Percentiles rank a stretch among this genome's conserved stretches.
phyloP scores from a whole-genome alignment of 2,329 filamentous ascomycete species.

The Massarina eburnea region DNA sequence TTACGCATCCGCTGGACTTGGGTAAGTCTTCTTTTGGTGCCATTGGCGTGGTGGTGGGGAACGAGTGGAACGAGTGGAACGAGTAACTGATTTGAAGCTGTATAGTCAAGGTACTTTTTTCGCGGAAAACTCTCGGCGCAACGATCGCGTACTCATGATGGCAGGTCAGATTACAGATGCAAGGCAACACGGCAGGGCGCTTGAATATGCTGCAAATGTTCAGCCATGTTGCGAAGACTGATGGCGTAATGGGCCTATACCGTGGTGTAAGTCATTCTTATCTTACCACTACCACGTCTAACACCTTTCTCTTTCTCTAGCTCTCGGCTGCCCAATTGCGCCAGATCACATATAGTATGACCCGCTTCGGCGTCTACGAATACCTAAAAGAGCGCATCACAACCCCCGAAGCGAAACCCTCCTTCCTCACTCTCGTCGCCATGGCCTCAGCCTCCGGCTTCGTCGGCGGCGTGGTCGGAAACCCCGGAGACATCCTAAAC shows the following conservation, averaged over 20 bases:
- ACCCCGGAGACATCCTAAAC: constrained; percentile 94
- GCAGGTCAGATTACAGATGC: constrained; percentile 85
- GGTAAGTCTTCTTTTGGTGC: constrained; percentile 57
- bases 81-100: constrained; percentile 29
- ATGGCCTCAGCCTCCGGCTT: constrained; percentile 85
- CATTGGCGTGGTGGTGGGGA: constrained; percentile 1
- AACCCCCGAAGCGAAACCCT: constrained; percentile 55
- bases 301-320: constrained; percentile 36
- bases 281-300: background rate
- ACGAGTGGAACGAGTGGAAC: too few relatives aligned
- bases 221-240: constrained; percentile 72
- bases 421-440: constrained; percentile 74
- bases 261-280: constrained; percentile 61
- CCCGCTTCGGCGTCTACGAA: constrained; percentile 95
- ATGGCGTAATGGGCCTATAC: constrained; percentile 83
- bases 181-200: constrained; percentile 64
- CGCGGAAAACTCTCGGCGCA: background rate
- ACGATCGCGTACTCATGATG: constrained; percentile 19
- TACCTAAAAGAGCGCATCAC: constrained; percentile 76
- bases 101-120: constrained; percentile 48
- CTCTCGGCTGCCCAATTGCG: constrained; percentile 90
- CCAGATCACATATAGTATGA: constrained; percentile 91
- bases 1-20: constrained; percentile 92
- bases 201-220: constrained; percentile 86
- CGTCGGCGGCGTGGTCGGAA: constrained; percentile 84